Evolutionary conservation across 2,329 filamentous ascomycete genomes (phyloP), one percentile per base, ranked within the genome.

Genomic region (Zymoseptoria brevis): DNA sequence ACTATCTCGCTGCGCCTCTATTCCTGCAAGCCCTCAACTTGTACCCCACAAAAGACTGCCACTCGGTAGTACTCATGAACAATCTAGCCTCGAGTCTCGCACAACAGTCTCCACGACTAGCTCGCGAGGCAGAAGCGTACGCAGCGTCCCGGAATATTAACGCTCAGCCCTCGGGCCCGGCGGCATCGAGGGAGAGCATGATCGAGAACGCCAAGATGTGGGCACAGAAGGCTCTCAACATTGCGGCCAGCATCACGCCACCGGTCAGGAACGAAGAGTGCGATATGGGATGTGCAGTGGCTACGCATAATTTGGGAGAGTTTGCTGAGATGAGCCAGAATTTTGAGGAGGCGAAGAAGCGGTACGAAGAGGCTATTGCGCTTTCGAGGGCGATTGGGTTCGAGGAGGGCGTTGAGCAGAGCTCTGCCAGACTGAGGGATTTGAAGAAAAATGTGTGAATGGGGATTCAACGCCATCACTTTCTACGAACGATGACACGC

Each of bases 251-350:
- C 26, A 86, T 95, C 50, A 75, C 80, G 57, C 83, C 86, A 3
- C 83, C 88, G 0, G 77, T 84, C 3, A 80, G 89, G 49, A 89
- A 85, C 2, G 80, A 86, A 54, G 90, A 96, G 69, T 96, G 93
- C 69, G 90, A 96, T 71, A 74, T 87, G 58, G 89, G 87, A 1
- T 96, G 92, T 69, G 88, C 87, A 2, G 88, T 87, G 5, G 88
- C 92, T 7, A 85, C 89, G n/a, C 88, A 90, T 73, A 96, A 95
- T 71, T 82, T 96, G 56, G 93, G 86, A 22, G 89, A 95, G 67
- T 87, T 96, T 66, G 87, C 89, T 0, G 85, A 88, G 64, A 86
- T 94, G 82, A 75, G 86, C 60, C 87, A 87, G 1, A 81, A 88
- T 66, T 68, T 79, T 1, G 76, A 77, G 3, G 81, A 88, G 64